Conservation (phyloP, 305 asterid species). For the Andrographis paniculata region DNA sequence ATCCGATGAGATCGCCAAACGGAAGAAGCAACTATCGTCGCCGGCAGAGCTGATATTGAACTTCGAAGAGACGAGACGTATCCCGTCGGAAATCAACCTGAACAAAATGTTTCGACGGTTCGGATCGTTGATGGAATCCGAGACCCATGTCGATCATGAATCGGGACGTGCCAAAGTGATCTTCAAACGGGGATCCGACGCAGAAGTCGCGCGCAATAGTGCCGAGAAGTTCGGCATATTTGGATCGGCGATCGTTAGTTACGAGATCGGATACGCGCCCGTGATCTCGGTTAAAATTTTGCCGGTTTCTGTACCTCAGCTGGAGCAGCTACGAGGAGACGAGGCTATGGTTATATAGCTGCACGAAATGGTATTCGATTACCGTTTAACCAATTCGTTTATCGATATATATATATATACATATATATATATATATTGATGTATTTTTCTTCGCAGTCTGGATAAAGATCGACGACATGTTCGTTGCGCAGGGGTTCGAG, state of each 20-base stretch:
- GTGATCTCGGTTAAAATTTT: conserved; percentile 45
- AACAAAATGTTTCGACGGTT: conserved; percentile 90
- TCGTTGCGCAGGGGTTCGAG: too few relatives aligned
- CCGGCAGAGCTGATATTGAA: conserved; percentile 84
- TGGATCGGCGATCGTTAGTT: conserved; percentile 64
- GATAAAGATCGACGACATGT: too few relatives aligned
- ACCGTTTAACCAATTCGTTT: too few relatives aligned
- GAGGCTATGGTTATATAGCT: conserved; percentile 29
- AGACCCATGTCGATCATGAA: conserved; percentile 72
- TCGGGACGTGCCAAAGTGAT: conserved; percentile 73
- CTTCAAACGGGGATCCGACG: conserved; percentile 86
- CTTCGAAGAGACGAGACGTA: conserved; percentile 46
- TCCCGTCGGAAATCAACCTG: conserved; percentile 71
- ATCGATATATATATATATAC: too few relatives aligned
- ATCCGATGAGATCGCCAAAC: conserved; percentile 36
- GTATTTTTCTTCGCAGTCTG: too few relatives aligned
- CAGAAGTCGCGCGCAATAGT: conserved; percentile 85
- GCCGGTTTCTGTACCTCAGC: conserved; percentile 34
- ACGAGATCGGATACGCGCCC: conserved; percentile 73
- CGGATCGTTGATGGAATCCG: conserved; percentile 85
- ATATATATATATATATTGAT: too few relatives aligned
- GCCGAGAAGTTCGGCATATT: conserved; percentile 64
- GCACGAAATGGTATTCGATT: too few relatives aligned
- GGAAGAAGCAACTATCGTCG: conserved; percentile 43
- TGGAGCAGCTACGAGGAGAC: too few relatives aligned